phyloP scores from a whole-genome alignment of 306 rosid genomes.

The Malus sieversii region DNA sequence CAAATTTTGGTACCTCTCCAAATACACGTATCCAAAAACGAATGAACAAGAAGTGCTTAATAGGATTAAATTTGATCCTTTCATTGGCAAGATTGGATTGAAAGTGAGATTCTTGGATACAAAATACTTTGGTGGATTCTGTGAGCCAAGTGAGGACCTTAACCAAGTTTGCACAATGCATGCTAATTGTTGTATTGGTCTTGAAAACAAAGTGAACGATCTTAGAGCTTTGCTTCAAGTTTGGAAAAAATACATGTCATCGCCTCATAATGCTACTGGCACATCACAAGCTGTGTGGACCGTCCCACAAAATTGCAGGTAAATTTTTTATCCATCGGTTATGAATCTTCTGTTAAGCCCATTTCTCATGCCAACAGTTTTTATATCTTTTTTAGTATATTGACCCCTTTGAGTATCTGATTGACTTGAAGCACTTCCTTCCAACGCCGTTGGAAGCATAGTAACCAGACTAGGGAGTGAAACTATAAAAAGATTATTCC shows the following conservation, averaged over 20 bases:
- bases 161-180: slow-evolving; percentile 62
- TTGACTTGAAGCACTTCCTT: not conserved
- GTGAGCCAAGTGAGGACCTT: slow-evolving; percentile 38
- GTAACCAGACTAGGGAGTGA: not conserved
- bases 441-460: not conserved
- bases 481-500: not conserved
- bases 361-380: too few relatives aligned
- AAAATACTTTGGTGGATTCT: slow-evolving; percentile 64
- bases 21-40: slow-evolving; percentile 18
- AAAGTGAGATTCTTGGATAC: slow-evolving; percentile 62
- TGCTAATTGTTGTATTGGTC: slow-evolving; percentile 85
- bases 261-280: not conserved
- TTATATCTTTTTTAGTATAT: too few relatives aligned
- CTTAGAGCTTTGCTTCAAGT: slow-evolving; percentile 62
- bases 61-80: slow-evolving; percentile 36
- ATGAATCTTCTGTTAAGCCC: not conserved
- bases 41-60: slow-evolving; percentile 85
- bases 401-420: not conserved
- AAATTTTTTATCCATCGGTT: not conserved
- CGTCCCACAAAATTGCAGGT: slow-evolving; percentile 67
- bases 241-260: slow-evolving; percentile 49
- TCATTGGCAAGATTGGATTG: slow-evolving; percentile 25
- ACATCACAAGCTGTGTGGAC: slow-evolving; percentile 39
- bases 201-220: slow-evolving; percentile 58
- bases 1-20: slow-evolving; percentile 61